Evolutionary conservation across 129 eudicot genomes (phyloP).

Genomic region (carrot (Daucus carota)): DNA sequence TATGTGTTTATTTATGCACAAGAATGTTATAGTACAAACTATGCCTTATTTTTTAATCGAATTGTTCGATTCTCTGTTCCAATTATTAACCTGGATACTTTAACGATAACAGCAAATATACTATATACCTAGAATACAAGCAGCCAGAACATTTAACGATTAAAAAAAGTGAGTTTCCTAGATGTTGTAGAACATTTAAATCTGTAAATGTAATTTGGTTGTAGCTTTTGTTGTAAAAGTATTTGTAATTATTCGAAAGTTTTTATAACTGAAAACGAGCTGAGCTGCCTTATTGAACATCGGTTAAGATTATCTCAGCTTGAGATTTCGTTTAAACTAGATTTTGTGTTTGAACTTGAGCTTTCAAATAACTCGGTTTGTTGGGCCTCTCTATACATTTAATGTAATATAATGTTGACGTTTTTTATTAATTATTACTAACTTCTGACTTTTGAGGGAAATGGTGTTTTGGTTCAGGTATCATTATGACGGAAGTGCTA

Average conservation of each 20-base stretch:
- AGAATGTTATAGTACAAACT: neutral
- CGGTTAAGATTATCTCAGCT: neutral
- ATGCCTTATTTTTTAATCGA: neutral
- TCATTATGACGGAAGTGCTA: constrained; percentile 79
- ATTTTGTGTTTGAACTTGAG: neutral
- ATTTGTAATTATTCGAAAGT: neutral
- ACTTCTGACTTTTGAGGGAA: neutral
- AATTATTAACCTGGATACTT: neutral
- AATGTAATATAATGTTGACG: neutral
- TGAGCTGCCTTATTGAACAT: neutral
- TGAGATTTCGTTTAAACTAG: neutral
- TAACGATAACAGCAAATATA: neutral
- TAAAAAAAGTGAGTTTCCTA: no score
- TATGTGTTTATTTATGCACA: no score
- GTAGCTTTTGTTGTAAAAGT: neutral
- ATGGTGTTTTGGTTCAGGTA: constrained; percentile 39
- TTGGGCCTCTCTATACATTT: neutral
- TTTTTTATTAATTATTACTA: neutral
- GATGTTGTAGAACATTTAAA: no score
- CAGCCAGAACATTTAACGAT: no score
- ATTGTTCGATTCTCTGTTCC: neutral
- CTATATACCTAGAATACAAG: no score
- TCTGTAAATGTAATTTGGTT: no score
- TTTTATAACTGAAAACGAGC: neutral
- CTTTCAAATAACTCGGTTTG: neutral